phyloP scores from a whole-genome alignment of 1,139 yeast species.

The Arxiozyma telluris region DNA sequence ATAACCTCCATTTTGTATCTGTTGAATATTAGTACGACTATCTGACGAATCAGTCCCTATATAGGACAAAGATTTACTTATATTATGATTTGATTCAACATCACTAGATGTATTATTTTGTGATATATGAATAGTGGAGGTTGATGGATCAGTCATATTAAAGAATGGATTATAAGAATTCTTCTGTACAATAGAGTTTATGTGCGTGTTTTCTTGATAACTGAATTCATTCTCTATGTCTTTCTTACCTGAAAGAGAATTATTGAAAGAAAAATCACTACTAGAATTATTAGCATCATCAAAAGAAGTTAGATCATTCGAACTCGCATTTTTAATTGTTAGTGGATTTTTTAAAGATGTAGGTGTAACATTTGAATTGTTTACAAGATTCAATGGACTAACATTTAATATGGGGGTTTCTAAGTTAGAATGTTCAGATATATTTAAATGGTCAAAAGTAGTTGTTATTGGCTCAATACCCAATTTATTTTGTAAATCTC shows the following conservation, averaged over 20 bases:
- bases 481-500: background rate
- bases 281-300: background rate
- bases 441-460: background rate
- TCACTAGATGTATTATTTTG: background rate
- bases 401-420: constrained; percentile 12
- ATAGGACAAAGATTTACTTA: background rate
- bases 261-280: constrained; percentile 20
- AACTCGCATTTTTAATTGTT: background rate
- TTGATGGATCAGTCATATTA: background rate
- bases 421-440: background rate
- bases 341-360: background rate
- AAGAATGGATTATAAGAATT: background rate
- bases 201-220: background rate
- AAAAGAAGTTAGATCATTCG: background rate
- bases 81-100: background rate
- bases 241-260: constrained; percentile 8
- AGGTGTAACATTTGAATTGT: background rate
- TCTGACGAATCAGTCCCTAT: background rate
- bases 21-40: background rate
- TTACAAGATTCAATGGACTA: constrained; percentile 11
- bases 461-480: background rate
- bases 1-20: background rate
- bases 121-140: background rate
- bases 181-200: background rate
- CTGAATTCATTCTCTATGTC: background rate